Evolutionary conservation across 2,329 filamentous ascomycete genomes (phyloP).

Genomic region (Cercospora sp.): DNA sequence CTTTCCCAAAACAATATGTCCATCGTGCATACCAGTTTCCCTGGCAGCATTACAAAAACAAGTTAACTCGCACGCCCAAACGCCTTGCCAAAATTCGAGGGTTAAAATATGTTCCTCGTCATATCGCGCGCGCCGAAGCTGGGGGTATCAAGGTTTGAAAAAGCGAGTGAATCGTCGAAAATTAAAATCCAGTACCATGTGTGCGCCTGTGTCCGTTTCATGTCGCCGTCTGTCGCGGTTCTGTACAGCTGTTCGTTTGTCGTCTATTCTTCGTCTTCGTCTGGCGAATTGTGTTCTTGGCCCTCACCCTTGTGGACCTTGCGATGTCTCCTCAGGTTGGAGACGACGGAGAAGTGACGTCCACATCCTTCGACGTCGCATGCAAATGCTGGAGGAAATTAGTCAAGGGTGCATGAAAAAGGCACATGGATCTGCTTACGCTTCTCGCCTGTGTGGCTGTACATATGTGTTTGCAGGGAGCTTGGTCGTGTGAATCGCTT

Average conservation of each 20-base stretch:
- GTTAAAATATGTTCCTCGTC: background rate
- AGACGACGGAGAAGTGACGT: conserved; percentile 94
- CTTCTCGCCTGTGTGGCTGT: conserved; percentile 97
- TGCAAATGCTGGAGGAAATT: conserved; percentile 67
- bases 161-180: conserved; percentile 37
- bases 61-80: conserved; percentile 18
- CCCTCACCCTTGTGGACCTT: conserved; percentile 88
- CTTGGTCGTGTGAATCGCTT: conserved; percentile 95
- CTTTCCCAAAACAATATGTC: conserved; percentile 7
- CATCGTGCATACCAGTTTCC: conserved; percentile 4
- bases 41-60: conserved; percentile 3
- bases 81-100: conserved; percentile 20
- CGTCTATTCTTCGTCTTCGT: conserved; percentile 43
- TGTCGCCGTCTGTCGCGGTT: conserved; percentile 5
- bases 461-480: conserved; percentile 96
- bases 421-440: conserved; percentile 61
- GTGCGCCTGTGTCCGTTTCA: conserved; percentile 15
- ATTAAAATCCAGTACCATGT: conserved; percentile 20
- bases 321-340: conserved; percentile 88
- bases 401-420: background rate
- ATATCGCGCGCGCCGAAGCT: conserved; percentile 18
- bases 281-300: conserved; percentile 49
- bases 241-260: conserved; percentile 18
- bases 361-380: conserved; percentile 95
- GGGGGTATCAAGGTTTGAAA: conserved; percentile 38